Evolutionary conservation across 768 basidiomycete genomes (phyloP).

Genomic region (Tylopilus sp.): DNA sequence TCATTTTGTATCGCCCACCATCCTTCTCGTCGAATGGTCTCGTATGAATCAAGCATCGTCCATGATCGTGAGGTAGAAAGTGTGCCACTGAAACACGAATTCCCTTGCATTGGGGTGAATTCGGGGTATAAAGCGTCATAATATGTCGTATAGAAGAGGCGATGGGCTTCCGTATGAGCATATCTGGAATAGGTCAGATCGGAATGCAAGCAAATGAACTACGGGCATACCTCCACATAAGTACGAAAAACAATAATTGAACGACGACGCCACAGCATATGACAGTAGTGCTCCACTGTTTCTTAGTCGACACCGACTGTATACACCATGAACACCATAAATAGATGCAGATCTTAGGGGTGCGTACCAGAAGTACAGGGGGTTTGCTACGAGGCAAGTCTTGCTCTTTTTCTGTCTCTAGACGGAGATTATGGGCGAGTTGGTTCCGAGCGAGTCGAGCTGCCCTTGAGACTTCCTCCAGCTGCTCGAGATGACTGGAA

Average conservation of each 20-base stretch:
- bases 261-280: slow-evolving; percentile 36
- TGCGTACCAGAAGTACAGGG: slow-evolving; percentile 38
- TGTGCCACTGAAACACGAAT: slow-evolving; percentile 27
- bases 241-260: slow-evolving; percentile 44
- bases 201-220: background rate
- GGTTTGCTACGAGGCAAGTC: slow-evolving; percentile 33
- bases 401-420: slow-evolving; percentile 35
- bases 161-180: slow-evolving; percentile 47
- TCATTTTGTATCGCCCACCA: slow-evolving; percentile 37
- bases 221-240: slow-evolving; percentile 58
- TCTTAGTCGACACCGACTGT: slow-evolving; percentile 19
- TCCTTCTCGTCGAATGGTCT: slow-evolving; percentile 40
- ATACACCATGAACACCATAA: slow-evolving; percentile 9
- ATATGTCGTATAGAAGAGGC: slow-evolving; percentile 68
- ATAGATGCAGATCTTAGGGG: background rate
- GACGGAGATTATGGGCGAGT: slow-evolving; percentile 40
- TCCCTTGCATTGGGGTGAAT: slow-evolving; percentile 48
- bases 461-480: slow-evolving; percentile 50
- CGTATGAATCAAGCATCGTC: slow-evolving; percentile 35
- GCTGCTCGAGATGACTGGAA: slow-evolving; percentile 43
- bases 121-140: slow-evolving; percentile 79
- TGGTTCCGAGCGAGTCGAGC: slow-evolving; percentile 50
- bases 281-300: slow-evolving; percentile 28
- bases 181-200: slow-evolving; percentile 29
- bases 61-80: slow-evolving; percentile 36